Evolutionary conservation across 192 early-diverging fungal genomes (phyloP).

Genomic region (Mortierella hygrophila): DNA sequence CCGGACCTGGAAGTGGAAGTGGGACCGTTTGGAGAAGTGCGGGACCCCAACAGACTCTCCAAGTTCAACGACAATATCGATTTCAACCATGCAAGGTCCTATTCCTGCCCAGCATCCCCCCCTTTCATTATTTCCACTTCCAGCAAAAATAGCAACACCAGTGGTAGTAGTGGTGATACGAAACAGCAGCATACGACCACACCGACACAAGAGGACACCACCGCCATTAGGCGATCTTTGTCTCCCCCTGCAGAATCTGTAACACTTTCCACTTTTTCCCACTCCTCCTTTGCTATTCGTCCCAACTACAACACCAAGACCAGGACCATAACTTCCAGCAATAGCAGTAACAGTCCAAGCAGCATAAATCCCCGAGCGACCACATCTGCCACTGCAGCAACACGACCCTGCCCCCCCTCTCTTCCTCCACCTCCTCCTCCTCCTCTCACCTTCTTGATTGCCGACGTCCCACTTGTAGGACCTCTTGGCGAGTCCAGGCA

Average conservation of each 20-base stretch:
- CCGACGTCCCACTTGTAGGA: neutral
- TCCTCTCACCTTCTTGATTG: neutral
- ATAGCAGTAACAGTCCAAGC: neutral
- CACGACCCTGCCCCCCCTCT: neutral
- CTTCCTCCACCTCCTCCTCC: neutral
- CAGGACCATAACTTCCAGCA: neutral
- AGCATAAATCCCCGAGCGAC: constrained; percentile 3
- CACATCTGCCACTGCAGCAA: no score
- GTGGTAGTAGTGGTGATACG: neutral
- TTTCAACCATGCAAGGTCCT: neutral
- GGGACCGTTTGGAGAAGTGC: constrained; percentile 13
- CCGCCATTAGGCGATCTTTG: neutral
- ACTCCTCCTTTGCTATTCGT: no score
- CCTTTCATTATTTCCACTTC: neutral
- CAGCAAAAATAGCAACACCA: neutral
- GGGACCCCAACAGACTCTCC: neutral
- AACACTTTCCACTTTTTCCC: neutral
- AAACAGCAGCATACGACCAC: neutral
- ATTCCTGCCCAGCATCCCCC: neutral
- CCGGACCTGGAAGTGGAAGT: neutral
- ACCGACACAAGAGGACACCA: neutral
- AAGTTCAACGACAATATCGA: neutral
- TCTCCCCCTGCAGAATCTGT: neutral
- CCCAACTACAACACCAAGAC: neutral
- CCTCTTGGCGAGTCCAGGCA: neutral